Base-by-base conservation (phyloP, 1,284 basidiomycete species). In the Trametes pubescens region DNA sequence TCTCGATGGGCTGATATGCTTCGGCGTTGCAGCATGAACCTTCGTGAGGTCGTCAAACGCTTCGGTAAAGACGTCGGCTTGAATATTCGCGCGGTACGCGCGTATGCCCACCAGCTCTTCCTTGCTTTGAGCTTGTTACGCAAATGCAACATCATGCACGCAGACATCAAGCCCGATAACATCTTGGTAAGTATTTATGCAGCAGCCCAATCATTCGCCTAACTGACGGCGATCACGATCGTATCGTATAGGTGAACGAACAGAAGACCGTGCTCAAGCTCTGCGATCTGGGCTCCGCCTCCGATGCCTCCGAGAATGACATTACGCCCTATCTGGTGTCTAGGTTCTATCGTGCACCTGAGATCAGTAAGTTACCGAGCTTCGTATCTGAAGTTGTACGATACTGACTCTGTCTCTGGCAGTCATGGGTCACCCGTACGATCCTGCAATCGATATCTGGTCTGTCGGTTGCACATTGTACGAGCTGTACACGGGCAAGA, bases 251-350 rank as follows among this genome's bases (percentile, higher is more conserved):
- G 95, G 95, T 98, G 32, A 97, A 96, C 70, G 96, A 99, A 70
- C 90, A 89, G 72, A 99, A 99, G 81, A 96, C 94, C 0, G 79
- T 94, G 8, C 79, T 99, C 61, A 99, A 99, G 79, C 81, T 99
- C 2, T 99, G 96, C 74, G 98, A 99, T 80, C 81, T 99, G 44
- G 98, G 98, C 44, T 98, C 96, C 0, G 98, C 98, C 0, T 93
- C 93, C 9, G 95, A 98, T 75, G 91, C 92, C 0, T 90, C 90
- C 22, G 96, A 99, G 77, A 95, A 95, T 77, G 98, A 99, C 51
- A 96, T 99, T 69, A 99, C 98, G 1, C 98, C 98, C 2, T 99
- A 99, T 77, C 90, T 99, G 61, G 98, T 99, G 61, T 96, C 94
- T 69, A 85, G 98, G 49, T 99, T 99, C 80, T 99, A 99, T 76